Conservation (phyloP, 805 yeast species). For the Saturnispora mendoncae region DNA sequence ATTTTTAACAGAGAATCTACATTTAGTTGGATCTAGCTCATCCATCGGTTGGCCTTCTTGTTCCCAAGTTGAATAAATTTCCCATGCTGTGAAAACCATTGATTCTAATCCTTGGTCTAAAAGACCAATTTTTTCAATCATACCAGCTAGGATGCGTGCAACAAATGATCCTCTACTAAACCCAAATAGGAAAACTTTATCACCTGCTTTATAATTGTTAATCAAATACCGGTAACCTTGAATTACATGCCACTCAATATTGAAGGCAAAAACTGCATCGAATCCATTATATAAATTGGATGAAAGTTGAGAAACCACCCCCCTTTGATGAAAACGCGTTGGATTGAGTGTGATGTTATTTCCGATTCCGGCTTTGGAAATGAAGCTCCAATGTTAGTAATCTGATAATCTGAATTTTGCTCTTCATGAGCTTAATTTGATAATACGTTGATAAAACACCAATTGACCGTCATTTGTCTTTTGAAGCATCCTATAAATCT, state of each 20-base stretch:
- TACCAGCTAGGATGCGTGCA: constrained; percentile 55
- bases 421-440: not conserved
- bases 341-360: constrained; percentile 37
- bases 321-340: constrained; percentile 11
- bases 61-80: constrained; percentile 52
- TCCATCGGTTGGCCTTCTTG: constrained; percentile 45
- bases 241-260: constrained; percentile 47
- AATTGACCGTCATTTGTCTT: constrained; percentile 34
- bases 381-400: too few species aligned
- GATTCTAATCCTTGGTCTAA: constrained; percentile 46
- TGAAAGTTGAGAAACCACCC: constrained; percentile 3
- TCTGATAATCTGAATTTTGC: too few species aligned
- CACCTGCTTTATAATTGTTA: constrained; percentile 40
- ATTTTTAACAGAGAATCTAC: constrained; percentile 40
- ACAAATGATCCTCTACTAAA: constrained; percentile 57
- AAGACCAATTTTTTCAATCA: constrained; percentile 58
- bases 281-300: not conserved
- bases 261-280: constrained; percentile 34
- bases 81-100: constrained; percentile 54
- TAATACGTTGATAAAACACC: constrained; percentile 51
- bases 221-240: constrained; percentile 49
- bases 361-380: constrained; percentile 48
- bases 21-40: constrained; percentile 24
- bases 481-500: constrained; percentile 43
- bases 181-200: constrained; percentile 48